Evolutionary conservation across 192 early-diverging fungal species (phyloP), one percentile per base, ranked within the genome.

Genomic region (Haplosporangium gracile): DNA sequence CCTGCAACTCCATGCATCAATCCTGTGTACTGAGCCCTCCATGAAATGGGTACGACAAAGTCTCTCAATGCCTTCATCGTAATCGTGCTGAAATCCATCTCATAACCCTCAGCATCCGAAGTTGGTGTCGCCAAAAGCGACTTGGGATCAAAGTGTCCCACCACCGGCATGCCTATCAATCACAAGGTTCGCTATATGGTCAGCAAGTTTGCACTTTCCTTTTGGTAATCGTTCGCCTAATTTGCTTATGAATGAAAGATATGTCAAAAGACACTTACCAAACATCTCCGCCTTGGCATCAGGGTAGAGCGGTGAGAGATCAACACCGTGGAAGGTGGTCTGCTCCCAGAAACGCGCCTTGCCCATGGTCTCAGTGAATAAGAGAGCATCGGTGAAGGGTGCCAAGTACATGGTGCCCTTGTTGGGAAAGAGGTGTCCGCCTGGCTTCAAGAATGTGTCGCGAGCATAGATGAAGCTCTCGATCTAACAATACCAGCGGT

Each of bases 291-390:
- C 95, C 74, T 95, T 93, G 0, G 97, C 97, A 70, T 96, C 95
- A 57, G 90, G 88, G 77, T 93, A 95, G 40, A 99, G 89, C 4
- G 97, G 93, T 20, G 93, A 94, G 57, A 99, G 93, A 88, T 99
- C 98, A 18, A 99, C 94, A 32, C 96, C 97, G 86, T 97, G 98
- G 82, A 99, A 99, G 29, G 95, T 91, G 32, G 82, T 82, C 87
- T 96, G 94, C 87, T 99, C 96, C 93, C 93, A 96, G 89, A 96
- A 96, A 73, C 95, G 90, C 15, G 94, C 94, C 91, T 98, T 99
- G 16, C 93, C 91, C 92, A 99, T 98, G 0, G 98, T 99, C 83
- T 99, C 97, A 29, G 93, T 95, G 93, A 95, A 99, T 69, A 99
- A 90, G 20, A 88, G 80, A 10, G 92, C 91, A 72, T 96, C 95